Evolutionary conservation across 1,139 yeast species (phyloP).

Genomic region (Diutina pseudorugosa): DNA sequence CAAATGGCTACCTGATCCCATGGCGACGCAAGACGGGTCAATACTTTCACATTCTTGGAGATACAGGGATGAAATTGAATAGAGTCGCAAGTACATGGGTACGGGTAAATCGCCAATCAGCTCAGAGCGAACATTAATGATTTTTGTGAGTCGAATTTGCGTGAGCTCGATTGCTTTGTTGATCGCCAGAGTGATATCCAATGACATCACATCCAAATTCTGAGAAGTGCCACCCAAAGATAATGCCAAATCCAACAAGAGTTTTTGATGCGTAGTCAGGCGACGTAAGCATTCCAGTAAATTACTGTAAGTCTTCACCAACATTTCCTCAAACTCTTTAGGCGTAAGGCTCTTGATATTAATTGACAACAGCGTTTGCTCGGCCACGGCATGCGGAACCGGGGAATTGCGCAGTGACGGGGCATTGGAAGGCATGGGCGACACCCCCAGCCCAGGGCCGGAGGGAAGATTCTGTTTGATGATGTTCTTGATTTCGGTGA

Average conservation of each 20-base stretch:
- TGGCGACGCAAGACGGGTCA: conserved; percentile 57
- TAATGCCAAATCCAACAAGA: conserved; percentile 62
- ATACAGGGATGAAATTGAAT: conserved; percentile 56
- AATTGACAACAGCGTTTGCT: conserved; percentile 29
- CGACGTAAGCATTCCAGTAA: conserved; percentile 66
- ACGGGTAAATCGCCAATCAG: conserved; percentile 47
- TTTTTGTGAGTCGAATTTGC: conserved; percentile 67
- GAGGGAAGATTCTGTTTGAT: conserved; percentile 28
- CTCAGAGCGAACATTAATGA: conserved; percentile 67
- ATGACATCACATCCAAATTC: conserved; percentile 38
- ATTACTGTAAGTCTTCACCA: conserved; percentile 46
- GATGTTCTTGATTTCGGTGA: conserved; percentile 59
- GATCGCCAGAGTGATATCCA: conserved; percentile 52
- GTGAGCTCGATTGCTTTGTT: conserved; percentile 59
- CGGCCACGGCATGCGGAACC: background rate
- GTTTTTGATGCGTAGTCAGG: conserved; percentile 65
- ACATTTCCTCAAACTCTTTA: conserved; percentile 62
- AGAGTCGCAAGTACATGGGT: conserved; percentile 50
- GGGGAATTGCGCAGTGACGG: conserved; percentile 1
- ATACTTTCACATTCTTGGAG: conserved; percentile 77
- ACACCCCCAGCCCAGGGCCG: background rate
- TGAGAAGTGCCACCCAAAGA: conserved; percentile 28
- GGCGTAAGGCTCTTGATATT: conserved; percentile 56
- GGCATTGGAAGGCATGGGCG: background rate
- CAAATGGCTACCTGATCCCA: conserved; percentile 36